Evolutionary conservation across 176 grass and related monocot genomes (phyloP), one percentile per base, ranked within the genome.

Genomic region (Triticum timopheevii): DNA sequence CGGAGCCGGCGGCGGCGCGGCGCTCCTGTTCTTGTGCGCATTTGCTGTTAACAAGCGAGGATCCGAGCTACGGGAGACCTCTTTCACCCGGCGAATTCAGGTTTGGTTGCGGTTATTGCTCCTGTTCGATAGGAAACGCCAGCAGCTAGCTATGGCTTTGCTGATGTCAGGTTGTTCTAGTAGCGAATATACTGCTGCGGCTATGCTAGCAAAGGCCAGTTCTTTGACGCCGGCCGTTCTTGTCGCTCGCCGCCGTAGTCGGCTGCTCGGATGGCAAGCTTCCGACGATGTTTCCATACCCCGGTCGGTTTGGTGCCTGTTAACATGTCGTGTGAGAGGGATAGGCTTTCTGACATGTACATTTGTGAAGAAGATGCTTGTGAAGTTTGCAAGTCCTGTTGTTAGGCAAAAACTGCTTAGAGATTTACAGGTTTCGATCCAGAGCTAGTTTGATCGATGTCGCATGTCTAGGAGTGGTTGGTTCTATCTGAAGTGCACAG

Each of bases 101-200:
- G 64, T 50, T 67, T 47, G 25, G 17, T 65, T 47, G 25, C 49
- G 38, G 79, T 31, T 66, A 28, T 66, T 80, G 12, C 17, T 42
- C 79, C 66, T 50, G 27, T 81, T 81, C 40, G 16, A 6, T 64
- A 81, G 30, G 38, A 67, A 49, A 68, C 79, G 63, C 44, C 20
- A 30, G 61, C 78, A 28, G 42, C 24, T 8, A 65, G 77, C 36
- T 22, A 52, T 79, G 68, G 40, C 40, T 33, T 49, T 42, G 47
- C 8, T 56, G 27, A 47, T 68, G 63, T n/a, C 65, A 59, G 71
- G 42, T 74, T 74, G n/a, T 16, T 34, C 63, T 68, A 11, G 25
- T 50, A n/a, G 16, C 6, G 11, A 81, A 50, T 34, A 65, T 31
- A n/a, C 33, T 68, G 79, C 11, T 50, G 25, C 16, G 17, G 39